phyloP scores from a whole-genome alignment of 495 filamentous ascomycete genomes.

The Trichoderma gamsii region DNA sequence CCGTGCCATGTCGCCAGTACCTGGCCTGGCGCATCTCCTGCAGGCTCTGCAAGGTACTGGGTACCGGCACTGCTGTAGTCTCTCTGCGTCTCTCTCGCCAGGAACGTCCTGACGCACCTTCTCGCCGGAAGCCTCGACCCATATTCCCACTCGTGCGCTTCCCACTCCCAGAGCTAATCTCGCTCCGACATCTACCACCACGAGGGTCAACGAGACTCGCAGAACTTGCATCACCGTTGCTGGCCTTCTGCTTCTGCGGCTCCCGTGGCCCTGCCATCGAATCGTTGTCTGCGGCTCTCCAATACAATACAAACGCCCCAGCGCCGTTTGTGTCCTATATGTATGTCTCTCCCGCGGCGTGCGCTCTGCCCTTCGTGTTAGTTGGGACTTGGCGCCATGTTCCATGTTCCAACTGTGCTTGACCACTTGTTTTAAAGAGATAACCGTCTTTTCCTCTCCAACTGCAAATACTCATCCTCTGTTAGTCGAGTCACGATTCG shows the following conservation, averaged over 20 bases:
- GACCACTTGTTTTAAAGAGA: background rate
- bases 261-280: background rate
- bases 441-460: background rate
- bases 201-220: background rate
- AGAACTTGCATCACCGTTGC: background rate
- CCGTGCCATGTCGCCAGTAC: no score
- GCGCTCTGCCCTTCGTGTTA: constrained; percentile 13
- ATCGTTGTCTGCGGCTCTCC: background rate
- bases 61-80: no score
- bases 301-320: background rate
- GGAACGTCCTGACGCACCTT: constrained; percentile 11
- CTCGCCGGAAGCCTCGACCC: constrained; percentile 12
- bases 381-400: background rate
- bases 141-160: constrained; percentile 7
- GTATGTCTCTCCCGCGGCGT: constrained; percentile 7
- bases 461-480: background rate
- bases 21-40: no score
- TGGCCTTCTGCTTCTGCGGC: background rate
- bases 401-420: constrained; percentile 7
- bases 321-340: background rate
- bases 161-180: constrained; percentile 11
- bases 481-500: background rate
- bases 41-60: no score
- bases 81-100: background rate
- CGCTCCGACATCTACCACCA: constrained; percentile 12